Evolutionary conservation across 2,329 filamentous ascomycete genomes (phyloP).

Genomic region (Chrysoporthe deuterocubensis): DNA sequence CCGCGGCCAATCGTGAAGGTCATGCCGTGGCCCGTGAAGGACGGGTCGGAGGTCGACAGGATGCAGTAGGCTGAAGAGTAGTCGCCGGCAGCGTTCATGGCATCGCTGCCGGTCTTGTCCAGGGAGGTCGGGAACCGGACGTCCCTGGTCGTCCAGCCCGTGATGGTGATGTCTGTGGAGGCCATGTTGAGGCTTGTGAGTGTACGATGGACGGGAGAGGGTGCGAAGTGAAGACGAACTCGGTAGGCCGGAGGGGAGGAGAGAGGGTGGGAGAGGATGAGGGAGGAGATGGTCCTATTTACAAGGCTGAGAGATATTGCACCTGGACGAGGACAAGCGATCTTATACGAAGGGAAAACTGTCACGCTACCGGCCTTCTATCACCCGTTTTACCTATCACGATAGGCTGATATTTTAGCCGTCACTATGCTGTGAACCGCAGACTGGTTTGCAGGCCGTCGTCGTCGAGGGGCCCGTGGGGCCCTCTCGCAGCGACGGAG

Average conservation of each 20-base stretch:
- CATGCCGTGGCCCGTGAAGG: constrained; percentile 78
- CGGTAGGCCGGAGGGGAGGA: background rate
- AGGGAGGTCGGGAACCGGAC: constrained; percentile 88
- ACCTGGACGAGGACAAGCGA: constrained; percentile 2
- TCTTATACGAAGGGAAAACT: constrained; percentile 9
- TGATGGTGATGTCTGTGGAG: constrained; percentile 67
- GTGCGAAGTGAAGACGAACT: background rate
- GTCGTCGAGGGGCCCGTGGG: constrained; percentile 22
- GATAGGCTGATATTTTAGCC: constrained; percentile 21
- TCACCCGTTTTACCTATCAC: constrained; percentile 18
- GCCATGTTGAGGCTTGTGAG: constrained; percentile 16
- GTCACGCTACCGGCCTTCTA: constrained; percentile 24
- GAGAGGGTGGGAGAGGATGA: background rate
- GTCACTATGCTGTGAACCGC: constrained; percentile 3
- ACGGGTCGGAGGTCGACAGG: constrained; percentile 72
- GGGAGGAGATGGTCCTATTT: constrained; percentile 2
- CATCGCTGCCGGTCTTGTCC: constrained; percentile 94
- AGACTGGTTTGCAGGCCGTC: constrained; percentile 11
- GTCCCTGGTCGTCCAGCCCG: constrained; percentile 72
- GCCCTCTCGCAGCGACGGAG: constrained; percentile 1
- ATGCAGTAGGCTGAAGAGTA: constrained; percentile 97
- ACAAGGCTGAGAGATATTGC: background rate
- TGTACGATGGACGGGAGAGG: background rate
- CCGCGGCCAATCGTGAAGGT: constrained; percentile 86
- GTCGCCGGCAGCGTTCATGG: constrained; percentile 93